Evolutionary conservation across 495 filamentous ascomycete species (phyloP).

Genomic region (Darksidea phi): DNA sequence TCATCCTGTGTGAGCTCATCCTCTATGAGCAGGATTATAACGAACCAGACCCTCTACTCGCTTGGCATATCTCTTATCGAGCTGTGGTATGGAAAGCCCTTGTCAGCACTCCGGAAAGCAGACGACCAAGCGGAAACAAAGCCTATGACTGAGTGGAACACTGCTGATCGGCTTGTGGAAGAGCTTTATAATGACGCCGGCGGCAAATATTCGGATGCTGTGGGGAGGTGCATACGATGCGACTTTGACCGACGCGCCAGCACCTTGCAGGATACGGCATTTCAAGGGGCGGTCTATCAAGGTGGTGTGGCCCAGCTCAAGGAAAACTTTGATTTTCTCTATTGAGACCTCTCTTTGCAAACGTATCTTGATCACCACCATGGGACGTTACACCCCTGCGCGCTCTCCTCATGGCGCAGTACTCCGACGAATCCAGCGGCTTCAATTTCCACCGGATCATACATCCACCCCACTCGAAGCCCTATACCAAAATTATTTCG

Average conservation of each 20-base stretch:
- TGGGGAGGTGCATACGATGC: constrained; percentile 40
- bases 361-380: background rate
- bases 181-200: constrained; percentile 37
- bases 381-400: background rate
- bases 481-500: no score
- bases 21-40: constrained; percentile 13
- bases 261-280: constrained; percentile 33
- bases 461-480: no score
- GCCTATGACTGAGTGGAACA: constrained; percentile 25
- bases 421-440: no score
- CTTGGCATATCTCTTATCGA: constrained; percentile 42
- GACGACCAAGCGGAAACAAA: constrained; percentile 16
- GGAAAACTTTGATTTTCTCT: constrained; percentile 31
- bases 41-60: constrained; percentile 38
- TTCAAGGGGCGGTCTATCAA: constrained; percentile 38
- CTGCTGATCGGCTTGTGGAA: constrained; percentile 24
- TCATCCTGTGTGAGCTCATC: background rate
- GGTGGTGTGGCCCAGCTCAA: constrained; percentile 37
- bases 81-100: constrained; percentile 37
- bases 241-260: constrained; percentile 33
- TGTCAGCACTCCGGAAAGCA: constrained; percentile 12
- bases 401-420: no score
- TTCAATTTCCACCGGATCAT: no score
- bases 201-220: constrained; percentile 40
- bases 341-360: background rate